Percentiles rank a stretch among this genome's conserved stretches.
phyloP scores from a whole-genome alignment of 1,284 basidiomycete species.

The Anthracocystis panici-leucophaei region DNA sequence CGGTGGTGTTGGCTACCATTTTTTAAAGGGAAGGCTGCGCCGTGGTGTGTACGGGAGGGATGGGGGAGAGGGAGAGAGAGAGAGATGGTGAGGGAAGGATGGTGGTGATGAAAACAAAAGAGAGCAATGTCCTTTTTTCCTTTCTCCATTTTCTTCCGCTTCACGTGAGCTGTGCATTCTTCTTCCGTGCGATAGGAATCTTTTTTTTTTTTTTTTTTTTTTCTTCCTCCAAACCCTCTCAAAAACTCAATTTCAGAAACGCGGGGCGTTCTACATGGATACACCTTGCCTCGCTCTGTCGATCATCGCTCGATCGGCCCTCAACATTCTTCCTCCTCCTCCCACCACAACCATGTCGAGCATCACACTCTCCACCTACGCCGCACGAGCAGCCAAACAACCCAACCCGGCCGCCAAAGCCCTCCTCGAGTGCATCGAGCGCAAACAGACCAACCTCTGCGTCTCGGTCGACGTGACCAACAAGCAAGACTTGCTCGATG shows the following conservation, averaged over 20 bases:
- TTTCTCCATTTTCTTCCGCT: slow-evolving; percentile 28
- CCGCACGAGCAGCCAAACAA: slow-evolving; percentile 50
- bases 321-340: slow-evolving; percentile 5
- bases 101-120: slow-evolving; percentile 4
- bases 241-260: background rate
- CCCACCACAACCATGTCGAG: slow-evolving; percentile 40
- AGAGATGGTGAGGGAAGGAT: background rate
- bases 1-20: slow-evolving; percentile 36
- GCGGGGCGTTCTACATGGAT: background rate
- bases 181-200: slow-evolving; percentile 35
- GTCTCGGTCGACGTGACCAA: slow-evolving; percentile 95
- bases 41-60: background rate
- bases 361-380: slow-evolving; percentile 55
- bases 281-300: slow-evolving; percentile 28
- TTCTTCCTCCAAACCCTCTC: background rate
- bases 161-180: slow-evolving; percentile 23
- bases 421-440: slow-evolving; percentile 84
- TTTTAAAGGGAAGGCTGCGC: background rate
- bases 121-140: too few relatives aligned
- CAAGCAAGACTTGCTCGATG: slow-evolving; percentile 81
- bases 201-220: too few relatives aligned
- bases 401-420: slow-evolving; percentile 60
- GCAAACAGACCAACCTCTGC: slow-evolving; percentile 91
- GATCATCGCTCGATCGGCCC: slow-evolving; percentile 28
- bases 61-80: too few relatives aligned